These are phyloP conservation scores for Ogataea degrootiae DNA, from an alignment of 805 yeast genomes.

Conservation along the genomic window DNA sequence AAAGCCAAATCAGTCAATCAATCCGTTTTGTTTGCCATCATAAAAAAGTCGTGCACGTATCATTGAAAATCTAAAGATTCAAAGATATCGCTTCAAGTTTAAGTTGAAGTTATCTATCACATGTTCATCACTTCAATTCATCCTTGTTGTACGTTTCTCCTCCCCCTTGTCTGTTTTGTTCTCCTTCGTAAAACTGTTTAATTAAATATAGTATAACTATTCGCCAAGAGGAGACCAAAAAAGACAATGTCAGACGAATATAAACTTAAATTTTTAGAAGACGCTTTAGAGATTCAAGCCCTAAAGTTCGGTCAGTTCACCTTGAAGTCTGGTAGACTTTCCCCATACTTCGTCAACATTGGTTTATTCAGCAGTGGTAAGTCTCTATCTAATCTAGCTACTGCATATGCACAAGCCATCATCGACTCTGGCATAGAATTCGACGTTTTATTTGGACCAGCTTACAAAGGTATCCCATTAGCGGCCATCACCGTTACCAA, in stretches of 20 bases:
- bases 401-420: constrained; percentile 85
- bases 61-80: too few species aligned
- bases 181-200: neutral
- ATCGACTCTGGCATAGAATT: constrained; percentile 77
- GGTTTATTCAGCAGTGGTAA: constrained; percentile 86
- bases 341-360: constrained; percentile 95
- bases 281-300: constrained; percentile 78
- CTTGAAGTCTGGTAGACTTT: constrained; percentile 83
- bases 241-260: constrained; percentile 12
- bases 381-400: constrained; percentile 73
- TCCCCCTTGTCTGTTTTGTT: neutral
- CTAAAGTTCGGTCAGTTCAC: constrained; percentile 86
- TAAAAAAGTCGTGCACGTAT: neutral
- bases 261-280: constrained; percentile 56
- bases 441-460: constrained; percentile 94
- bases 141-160: neutral
- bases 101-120: neutral
- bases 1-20: too few species aligned
- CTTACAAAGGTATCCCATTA: constrained; percentile 94
- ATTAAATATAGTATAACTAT: too few species aligned
- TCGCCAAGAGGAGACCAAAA: neutral
- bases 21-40: neutral
- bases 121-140: neutral
- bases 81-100: neutral
- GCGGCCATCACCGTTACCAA: constrained; percentile 92